Conservation (phyloP, 139 green algal genomes). For the Closterium sp. region DNA sequence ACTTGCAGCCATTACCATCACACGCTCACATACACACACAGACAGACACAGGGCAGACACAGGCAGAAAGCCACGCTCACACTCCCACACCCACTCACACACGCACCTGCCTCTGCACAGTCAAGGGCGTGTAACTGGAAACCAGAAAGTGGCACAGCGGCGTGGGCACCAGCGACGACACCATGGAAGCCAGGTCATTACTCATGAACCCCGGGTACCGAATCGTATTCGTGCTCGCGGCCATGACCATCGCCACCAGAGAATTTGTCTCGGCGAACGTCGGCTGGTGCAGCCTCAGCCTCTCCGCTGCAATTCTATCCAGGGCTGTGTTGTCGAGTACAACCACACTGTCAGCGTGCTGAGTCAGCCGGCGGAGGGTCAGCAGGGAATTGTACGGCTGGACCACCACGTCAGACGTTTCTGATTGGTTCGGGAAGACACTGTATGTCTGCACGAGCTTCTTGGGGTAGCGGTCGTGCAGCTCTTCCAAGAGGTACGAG, state of each 20-base stretch:
- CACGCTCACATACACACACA: no score
- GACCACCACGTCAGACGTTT: constrained; percentile 94
- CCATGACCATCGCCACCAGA: constrained; percentile 98
- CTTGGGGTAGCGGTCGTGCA: constrained; percentile 90
- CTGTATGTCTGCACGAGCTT: constrained; percentile 93
- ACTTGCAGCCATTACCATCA: constrained; percentile 97
- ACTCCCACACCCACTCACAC: neutral
- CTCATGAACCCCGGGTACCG: constrained; percentile 99
- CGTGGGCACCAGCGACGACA: constrained; percentile 92
- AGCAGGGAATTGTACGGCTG: constrained; percentile 99
- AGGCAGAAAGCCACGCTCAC: no score
- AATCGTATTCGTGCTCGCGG: constrained; percentile 93
- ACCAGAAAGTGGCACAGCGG: constrained; percentile 97
- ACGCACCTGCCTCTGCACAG: constrained; percentile 46
- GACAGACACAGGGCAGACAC: no score
- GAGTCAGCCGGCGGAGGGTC: constrained; percentile 93
- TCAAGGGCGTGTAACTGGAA: constrained; percentile 88
- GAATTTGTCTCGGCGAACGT: constrained; percentile 89
- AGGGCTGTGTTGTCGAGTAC: constrained; percentile 88
- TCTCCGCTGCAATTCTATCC: constrained; percentile 78
- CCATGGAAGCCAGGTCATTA: constrained; percentile 95
- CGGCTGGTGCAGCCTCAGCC: constrained; percentile 66
- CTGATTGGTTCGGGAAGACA: constrained; percentile 98
- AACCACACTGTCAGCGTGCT: constrained; percentile 87
- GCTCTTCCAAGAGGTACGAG: constrained; percentile 93